Evolutionary conservation across 2,329 filamentous ascomycete species (phyloP).

Genomic region (Penicillium capsulatum): DNA sequence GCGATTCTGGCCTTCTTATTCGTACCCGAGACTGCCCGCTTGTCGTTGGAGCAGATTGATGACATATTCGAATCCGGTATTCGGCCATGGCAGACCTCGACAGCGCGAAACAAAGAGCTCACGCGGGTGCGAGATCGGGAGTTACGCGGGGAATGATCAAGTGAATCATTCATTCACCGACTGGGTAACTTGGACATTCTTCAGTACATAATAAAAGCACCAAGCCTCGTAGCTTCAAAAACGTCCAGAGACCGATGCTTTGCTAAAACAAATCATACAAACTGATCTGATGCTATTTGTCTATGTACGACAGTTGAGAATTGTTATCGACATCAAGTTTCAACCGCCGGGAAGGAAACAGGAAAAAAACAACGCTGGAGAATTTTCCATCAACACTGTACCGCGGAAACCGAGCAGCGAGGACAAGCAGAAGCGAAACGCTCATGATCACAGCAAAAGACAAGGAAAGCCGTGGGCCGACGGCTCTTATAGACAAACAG

Average conservation of each 20-base stretch:
- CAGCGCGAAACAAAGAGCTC: constrained; percentile 15
- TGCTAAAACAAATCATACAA: too few relatives aligned
- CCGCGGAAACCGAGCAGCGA: neutral
- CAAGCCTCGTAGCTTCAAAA: too few relatives aligned
- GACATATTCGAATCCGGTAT: constrained; percentile 20
- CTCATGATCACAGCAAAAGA: neutral
- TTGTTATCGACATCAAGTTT: neutral
- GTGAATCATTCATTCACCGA: too few relatives aligned
- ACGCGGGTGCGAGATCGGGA: constrained; percentile 1
- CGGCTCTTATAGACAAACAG: constrained; percentile 11
- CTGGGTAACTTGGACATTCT: too few relatives aligned
- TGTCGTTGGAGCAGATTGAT: constrained; percentile 30
- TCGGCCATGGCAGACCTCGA: constrained; percentile 25
- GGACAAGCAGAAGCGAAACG: neutral
- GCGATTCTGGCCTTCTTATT: constrained; percentile 16
- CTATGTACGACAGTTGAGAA: constrained; percentile 9
- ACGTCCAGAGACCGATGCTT: too few relatives aligned
- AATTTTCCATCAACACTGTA: constrained; percentile 6
- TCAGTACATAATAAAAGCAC: too few relatives aligned
- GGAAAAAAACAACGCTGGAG: neutral
- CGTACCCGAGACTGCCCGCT: constrained; percentile 25
- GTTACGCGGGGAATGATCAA: neutral
- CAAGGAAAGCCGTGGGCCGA: neutral
- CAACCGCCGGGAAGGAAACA: constrained; percentile 2
- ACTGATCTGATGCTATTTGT: constrained; percentile 19